Base-by-base conservation (phyloP, 2,329 filamentous ascomycete genomes). In the Orbilia quercus region DNA sequence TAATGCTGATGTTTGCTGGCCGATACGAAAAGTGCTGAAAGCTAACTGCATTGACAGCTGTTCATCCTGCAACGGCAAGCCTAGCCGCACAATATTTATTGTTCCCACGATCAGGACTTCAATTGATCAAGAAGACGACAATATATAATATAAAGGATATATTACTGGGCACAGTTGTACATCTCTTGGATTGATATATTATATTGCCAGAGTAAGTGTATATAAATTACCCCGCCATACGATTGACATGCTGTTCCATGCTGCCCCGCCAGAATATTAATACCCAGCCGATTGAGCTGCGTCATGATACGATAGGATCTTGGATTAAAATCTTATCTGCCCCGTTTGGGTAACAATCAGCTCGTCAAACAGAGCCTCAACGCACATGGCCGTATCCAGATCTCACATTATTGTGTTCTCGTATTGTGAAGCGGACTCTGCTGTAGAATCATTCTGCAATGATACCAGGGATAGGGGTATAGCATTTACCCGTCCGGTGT, bases 1-100 rank as follows among this genome's bases (percentile, higher is more conserved):
- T 28, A 50, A 22, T 14, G 25, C 45, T 9, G 18, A n/a, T 23
- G 50, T 23, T 40, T 18, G n/a, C 50, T 54, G 16, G 50, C n/a
- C 31, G 50, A 54, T 25, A 54, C 45, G 20, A 14, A 50, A n/a
- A 50, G 6, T 7, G 23, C 23, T 53, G n/a, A n/a, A n/a, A n/a
- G n/a, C 51, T 38, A 58, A 59, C 63, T 67, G 63, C 63, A 67
- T 47, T 59, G 63, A 67, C 63, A 67, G 45, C 63, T 67, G 53
- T 66, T 51, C 62, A 59, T 48, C 40, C 55, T 18, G 6, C 14
- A 44, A 45, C 28, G 48, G 47, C 58, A 62, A 51, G 18, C 58
- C 38, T 18, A 62, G 25, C 20, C 45, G 44, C n/a, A n/a, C n/a
- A n/a, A n/a, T n/a, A n/a, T n/a, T n/a, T n/a, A n/a, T n/a, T n/a